A percentile compares a stretch with the other conserved stretches of the same genome.
Conservation (phyloP, 352 stramenopile species). For the Blastocystis sp. region DNA sequence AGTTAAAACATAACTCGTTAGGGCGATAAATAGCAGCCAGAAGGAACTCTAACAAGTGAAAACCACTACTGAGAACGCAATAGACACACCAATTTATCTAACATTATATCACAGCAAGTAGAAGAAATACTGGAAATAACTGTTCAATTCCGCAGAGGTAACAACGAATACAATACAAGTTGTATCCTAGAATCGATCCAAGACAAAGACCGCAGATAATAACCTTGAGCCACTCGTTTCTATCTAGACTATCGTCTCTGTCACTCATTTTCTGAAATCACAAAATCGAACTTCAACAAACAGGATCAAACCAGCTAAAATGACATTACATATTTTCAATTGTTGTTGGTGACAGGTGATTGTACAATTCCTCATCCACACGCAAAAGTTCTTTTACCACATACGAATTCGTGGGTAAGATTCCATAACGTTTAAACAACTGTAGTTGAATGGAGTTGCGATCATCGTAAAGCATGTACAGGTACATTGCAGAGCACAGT, state of each 20-base stretch:
- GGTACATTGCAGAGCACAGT: not conserved
- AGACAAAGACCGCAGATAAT: constrained; percentile 43
- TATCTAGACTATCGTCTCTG: not conserved
- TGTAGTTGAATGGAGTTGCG: constrained; percentile 4
- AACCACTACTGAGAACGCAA: not conserved
- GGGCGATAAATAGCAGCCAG: constrained; percentile 57
- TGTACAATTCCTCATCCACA: constrained; percentile 28
- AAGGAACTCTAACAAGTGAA: constrained; percentile 60
- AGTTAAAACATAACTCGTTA: constrained; percentile 25
- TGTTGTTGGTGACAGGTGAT: not conserved
- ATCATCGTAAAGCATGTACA: constrained; percentile 21
- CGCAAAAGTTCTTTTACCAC: not conserved
- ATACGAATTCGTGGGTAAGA: constrained; percentile 18
- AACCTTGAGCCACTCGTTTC: constrained; percentile 9
- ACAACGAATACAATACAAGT: constrained; percentile 23
- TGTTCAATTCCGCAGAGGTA: not conserved
- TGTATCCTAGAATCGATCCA: constrained; percentile 16
- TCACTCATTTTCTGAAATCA: not conserved
- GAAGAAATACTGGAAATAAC: not conserved
- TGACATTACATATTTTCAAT: not conserved
- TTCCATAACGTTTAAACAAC: constrained; percentile 23
- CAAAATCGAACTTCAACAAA: not conserved
- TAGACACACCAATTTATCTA: constrained; percentile 59
- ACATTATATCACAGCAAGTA: not conserved
- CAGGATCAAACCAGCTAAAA: not conserved